Evolutionary conservation across 768 basidiomycete genomes (phyloP).

Genomic region (Mycena amicta): DNA sequence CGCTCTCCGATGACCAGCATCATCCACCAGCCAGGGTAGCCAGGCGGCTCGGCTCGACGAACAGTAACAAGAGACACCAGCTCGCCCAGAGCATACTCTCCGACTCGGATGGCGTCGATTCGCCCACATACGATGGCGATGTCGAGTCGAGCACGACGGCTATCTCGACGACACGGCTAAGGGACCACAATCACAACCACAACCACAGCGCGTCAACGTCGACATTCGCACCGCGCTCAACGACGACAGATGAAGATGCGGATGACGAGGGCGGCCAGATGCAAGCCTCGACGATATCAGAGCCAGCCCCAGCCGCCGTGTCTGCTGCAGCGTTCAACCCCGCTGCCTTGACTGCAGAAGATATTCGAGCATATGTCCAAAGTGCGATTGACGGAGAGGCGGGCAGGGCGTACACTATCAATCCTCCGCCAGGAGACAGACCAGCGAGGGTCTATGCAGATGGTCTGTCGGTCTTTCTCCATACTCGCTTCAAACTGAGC

Average conservation of each 20-base stretch:
- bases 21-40: constrained; percentile 25
- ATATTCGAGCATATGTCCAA: constrained; percentile 77
- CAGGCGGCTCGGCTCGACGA: not conserved
- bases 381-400: constrained; percentile 74
- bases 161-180: constrained; percentile 22
- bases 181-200: constrained; percentile 30
- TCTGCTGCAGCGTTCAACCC: constrained; percentile 56
- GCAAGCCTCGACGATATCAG: constrained; percentile 23
- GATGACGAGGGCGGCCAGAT: not conserved
- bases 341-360: constrained; percentile 67
- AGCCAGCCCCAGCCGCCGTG: constrained; percentile 44
- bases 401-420: constrained; percentile 77
- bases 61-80: constrained; percentile 40
- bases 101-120: constrained; percentile 78
- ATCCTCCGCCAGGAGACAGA: constrained; percentile 75
- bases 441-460: constrained; percentile 94
- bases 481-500: too few species aligned
- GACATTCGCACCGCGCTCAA: constrained; percentile 39
- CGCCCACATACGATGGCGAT: constrained; percentile 90
- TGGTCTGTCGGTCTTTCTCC: constrained; percentile 64
- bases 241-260: not conserved
- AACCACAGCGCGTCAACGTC: constrained; percentile 45
- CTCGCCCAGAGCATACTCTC: constrained; percentile 58
- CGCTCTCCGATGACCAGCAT: constrained; percentile 67
- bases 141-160: constrained; percentile 65